Conservation (phyloP, 495 filamentous ascomycete species). For the Lophiostoma macrostomum region DNA sequence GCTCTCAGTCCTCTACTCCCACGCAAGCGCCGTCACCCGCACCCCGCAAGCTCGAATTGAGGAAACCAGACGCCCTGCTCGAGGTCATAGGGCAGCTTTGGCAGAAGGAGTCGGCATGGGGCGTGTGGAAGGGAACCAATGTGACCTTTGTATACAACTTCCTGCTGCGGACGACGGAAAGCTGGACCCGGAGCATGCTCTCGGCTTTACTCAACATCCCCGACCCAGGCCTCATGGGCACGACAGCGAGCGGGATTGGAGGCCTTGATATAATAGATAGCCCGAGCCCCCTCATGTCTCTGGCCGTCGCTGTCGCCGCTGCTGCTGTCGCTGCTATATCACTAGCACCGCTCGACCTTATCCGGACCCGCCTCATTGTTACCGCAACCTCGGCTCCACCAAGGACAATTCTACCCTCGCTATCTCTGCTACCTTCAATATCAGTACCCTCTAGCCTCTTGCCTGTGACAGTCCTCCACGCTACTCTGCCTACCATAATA, state of each 20-base stretch:
- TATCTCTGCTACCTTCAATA: slow-evolving; percentile 74
- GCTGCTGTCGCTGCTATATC: slow-evolving; percentile 74
- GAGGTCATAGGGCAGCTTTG: slow-evolving; percentile 81
- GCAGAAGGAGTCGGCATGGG: slow-evolving; percentile 84
- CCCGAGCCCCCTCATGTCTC: slow-evolving; percentile 66
- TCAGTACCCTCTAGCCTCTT: slow-evolving; percentile 67
- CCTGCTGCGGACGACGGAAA: slow-evolving; percentile 78
- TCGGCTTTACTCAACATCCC: slow-evolving; percentile 80
- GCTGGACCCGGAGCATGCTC: slow-evolving; percentile 78
- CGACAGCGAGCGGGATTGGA: slow-evolving; percentile 30
- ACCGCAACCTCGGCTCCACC: slow-evolving; percentile 71
- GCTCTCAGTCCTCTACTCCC: slow-evolving; percentile 32
- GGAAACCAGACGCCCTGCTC: slow-evolving; percentile 67
- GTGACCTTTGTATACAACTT: slow-evolving; percentile 84
- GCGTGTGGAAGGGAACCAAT: slow-evolving; percentile 92
- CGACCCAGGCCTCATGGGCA: slow-evolving; percentile 60
- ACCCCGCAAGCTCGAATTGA: slow-evolving; percentile 65
- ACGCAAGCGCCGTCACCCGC: slow-evolving; percentile 41
- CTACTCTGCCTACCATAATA: slow-evolving; percentile 75
- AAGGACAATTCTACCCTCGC: slow-evolving; percentile 67
- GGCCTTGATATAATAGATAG: slow-evolving; percentile 62
- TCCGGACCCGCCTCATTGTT: slow-evolving; percentile 83
- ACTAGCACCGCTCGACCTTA: slow-evolving; percentile 81
- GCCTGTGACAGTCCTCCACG: slow-evolving; percentile 80
- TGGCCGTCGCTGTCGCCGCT: slow-evolving; percentile 79